Conservation (phyloP, 345 rosid genomes). For the Dipteronia sinensis region DNA sequence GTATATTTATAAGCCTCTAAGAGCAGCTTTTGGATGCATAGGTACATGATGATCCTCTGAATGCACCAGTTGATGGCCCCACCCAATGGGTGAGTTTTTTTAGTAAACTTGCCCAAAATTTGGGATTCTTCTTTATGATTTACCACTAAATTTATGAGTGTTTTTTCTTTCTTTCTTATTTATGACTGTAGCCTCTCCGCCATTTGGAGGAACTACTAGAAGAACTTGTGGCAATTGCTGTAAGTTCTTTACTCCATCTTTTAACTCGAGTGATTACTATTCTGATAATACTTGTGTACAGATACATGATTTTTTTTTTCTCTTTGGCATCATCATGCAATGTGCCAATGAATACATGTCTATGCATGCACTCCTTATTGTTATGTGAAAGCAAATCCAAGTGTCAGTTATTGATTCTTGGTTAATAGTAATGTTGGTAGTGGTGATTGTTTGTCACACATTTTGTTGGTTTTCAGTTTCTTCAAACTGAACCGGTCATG, state of each 20-base stretch:
- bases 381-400: not conserved
- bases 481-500: not conserved
- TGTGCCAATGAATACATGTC: not conserved
- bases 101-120: not conserved
- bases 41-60: conserved; percentile 97
- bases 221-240: conserved; percentile 89
- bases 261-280: not conserved
- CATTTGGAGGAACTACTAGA: conserved; percentile 88
- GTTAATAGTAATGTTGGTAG: not conserved
- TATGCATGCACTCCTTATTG: not conserved
- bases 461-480: too few relatives aligned
- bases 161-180: conserved; percentile 22
- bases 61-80: conserved; percentile 96
- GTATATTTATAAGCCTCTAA: conserved; percentile 15
- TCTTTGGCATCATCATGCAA: not conserved
- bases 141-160: not conserved
- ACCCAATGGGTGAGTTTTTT: conserved; percentile 90
- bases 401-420: not conserved
- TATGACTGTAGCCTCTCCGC: conserved; percentile 65
- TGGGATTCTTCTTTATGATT: not conserved
- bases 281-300: not conserved
- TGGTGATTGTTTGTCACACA: not conserved
- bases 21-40: conserved; percentile 36
- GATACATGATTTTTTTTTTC: not conserved
- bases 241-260: conserved; percentile 46